Base-by-base conservation (phyloP, 306 rosid genomes). In the Abrus precatorius region DNA sequence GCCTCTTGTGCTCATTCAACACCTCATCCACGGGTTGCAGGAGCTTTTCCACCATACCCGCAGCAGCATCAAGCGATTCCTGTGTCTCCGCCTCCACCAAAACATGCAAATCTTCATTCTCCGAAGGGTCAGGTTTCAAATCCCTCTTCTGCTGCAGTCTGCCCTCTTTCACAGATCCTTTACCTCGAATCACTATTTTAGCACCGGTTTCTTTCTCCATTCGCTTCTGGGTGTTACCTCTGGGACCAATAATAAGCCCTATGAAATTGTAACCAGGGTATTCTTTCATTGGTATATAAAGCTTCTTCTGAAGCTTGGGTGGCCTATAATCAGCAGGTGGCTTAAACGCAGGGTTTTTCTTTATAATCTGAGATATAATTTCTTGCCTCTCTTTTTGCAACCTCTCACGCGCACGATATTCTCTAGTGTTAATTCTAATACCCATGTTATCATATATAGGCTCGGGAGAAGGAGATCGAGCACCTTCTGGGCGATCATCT, bases 171-270 rank as follows among this genome's bases (percentile, higher is more conserved):
- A 93, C 92, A 0, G 98, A 95, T 49, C 99, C 99, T 77, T 95
- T 95, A 34, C 99, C 99, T 0, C 99, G 87, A 77, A 95, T 95
- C 28, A 95, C 99, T 63, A 95, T 95, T 52, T 95, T 95, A 4
- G 99, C 98, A 79, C 98, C 99, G 0, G 99, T 95, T 75, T 95
- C 97, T 63, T 91, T 95, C 85, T 95, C 98, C 99, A 95, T 95
- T 72, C 99, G 82, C 86, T 95, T 95, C 91, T 95, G 99, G 1
- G 99, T 95, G 73, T 95, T 95, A 3, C 99, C 99, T 80, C 99
- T 87, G 0, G 99, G 99, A 48, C 99, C 99, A 56, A 95, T 95
- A 65, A 95, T 95, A 33, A 95, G 96, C 55, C 99, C 99, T 0
- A 95, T 95, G 36, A 95, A 95, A 82, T 95, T 95, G 77, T 95